These are phyloP conservation scores for Ambrosia trifida DNA, from an alignment of 129 eudicot genomes.

Conservation along the genomic window DNA sequence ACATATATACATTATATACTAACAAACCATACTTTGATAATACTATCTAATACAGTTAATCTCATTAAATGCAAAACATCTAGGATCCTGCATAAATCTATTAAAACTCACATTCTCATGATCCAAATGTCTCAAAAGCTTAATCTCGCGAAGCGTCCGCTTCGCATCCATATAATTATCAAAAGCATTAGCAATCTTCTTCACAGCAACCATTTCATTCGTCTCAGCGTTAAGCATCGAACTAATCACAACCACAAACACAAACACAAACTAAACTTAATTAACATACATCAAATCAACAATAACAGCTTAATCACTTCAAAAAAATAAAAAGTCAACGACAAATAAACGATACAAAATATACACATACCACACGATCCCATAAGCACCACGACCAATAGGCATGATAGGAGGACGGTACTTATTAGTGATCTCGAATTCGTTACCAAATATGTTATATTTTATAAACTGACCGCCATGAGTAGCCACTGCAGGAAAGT, in stretches of 20 bases:
- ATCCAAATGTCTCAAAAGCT: conserved; percentile 85
- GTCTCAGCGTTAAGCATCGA: conserved; percentile 81
- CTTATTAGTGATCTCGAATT: conserved; percentile 70
- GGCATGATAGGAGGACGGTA: conserved; percentile 92
- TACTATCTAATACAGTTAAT: too few species aligned
- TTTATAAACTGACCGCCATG: conserved; percentile 83
- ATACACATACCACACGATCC: conserved; percentile 71
- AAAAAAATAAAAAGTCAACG: conserved; percentile 27
- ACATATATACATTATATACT: too few species aligned
- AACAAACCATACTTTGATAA: too few species aligned
- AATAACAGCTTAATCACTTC: not conserved
- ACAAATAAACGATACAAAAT: not conserved
- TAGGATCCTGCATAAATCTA: conserved; percentile 9
- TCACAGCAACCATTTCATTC: conserved; percentile 88
- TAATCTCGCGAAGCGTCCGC: conserved; percentile 88
- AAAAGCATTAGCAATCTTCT: conserved; percentile 89
- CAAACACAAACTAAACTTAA: conserved; percentile 17
- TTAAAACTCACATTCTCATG: conserved; percentile 69
- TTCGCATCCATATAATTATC: conserved; percentile 92
- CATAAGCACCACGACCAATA: conserved; percentile 96
- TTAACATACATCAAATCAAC: conserved; percentile 10
- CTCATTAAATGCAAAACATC: not conserved
- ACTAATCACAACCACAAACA: conserved; percentile 32
- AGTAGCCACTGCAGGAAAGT: conserved; percentile 65
- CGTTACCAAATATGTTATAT: conserved; percentile 69